A percentile compares a stretch with the other conserved stretches of the same genome.
Evolutionary conservation across 495 filamentous ascomycete species (phyloP).

Genomic region (Penicillium subrubescens): DNA sequence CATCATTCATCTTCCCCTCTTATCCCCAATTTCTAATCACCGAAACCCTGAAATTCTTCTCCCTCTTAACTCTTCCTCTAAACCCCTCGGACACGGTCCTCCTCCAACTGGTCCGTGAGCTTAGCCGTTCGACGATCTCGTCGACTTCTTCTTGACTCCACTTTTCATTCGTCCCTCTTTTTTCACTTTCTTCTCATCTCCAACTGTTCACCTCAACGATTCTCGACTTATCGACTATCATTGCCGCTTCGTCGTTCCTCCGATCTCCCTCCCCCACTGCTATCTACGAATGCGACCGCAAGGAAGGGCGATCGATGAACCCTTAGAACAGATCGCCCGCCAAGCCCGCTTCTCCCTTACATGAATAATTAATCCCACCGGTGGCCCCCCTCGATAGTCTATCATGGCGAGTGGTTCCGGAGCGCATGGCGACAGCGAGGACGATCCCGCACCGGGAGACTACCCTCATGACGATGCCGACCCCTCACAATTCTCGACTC

Average conservation of each 20-base stretch:
- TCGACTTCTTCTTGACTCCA: conserved; percentile 8
- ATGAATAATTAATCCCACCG: conserved; percentile 19
- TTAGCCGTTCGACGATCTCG: background rate
- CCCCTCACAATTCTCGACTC: conserved; percentile 21
- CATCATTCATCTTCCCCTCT: conserved; percentile 7
- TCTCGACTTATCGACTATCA: background rate
- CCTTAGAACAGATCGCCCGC: conserved; percentile 22
- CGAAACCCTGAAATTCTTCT: background rate
- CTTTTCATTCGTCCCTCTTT: conserved; percentile 14
- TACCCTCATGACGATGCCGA: conserved; percentile 37
- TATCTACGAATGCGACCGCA: conserved; percentile 13
- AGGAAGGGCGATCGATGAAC: conserved; percentile 23
- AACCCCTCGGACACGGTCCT: conserved; percentile 7
- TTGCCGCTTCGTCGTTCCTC: background rate
- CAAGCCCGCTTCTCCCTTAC: conserved; percentile 27
- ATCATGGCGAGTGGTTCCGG: conserved; percentile 24
- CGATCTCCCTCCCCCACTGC: background rate
- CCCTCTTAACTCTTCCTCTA: background rate
- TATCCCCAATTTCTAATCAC: background rate
- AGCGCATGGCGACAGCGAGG: conserved; percentile 37
- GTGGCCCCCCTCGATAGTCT: conserved; percentile 2
- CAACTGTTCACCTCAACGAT: too few species aligned
- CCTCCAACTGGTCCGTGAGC: conserved; percentile 14
- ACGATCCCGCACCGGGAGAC: conserved; percentile 32
- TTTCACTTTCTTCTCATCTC: background rate